These are phyloP conservation scores for Lasiosphaeria hispida DNA, from an alignment of 495 filamentous ascomycete species.

Conservation along the genomic window DNA sequence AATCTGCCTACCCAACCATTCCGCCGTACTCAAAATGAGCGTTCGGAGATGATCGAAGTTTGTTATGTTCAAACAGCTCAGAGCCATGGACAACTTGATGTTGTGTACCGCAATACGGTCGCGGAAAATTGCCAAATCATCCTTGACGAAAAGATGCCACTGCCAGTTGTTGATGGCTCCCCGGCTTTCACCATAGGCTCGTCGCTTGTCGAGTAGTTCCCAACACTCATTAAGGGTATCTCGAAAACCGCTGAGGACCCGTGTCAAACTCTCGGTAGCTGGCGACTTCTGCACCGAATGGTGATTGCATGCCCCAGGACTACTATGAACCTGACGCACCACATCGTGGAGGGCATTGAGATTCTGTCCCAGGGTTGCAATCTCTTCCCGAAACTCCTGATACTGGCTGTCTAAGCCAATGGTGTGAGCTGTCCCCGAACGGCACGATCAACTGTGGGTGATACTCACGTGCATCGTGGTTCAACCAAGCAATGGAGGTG, in stretches of 20 bases:
- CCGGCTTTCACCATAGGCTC: neutral
- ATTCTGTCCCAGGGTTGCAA: neutral
- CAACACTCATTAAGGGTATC: slow-evolving; percentile 14
- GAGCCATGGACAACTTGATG: slow-evolving; percentile 16
- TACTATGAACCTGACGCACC: neutral
- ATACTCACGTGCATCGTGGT: slow-evolving; percentile 9
- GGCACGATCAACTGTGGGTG: neutral
- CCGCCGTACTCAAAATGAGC: neutral
- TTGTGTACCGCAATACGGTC: slow-evolving; percentile 20
- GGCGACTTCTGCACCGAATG: neutral
- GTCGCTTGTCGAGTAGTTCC: slow-evolving; percentile 3
- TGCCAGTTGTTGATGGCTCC: slow-evolving; percentile 13
- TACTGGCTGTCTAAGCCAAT: neutral
- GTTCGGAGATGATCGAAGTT: neutral
- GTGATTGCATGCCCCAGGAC: neutral
- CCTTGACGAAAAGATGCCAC: slow-evolving; percentile 18
- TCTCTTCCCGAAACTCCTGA: neutral
- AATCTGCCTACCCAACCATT: neutral
- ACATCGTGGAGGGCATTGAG: neutral
- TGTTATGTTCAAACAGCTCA: neutral
- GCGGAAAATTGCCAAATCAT: slow-evolving; percentile 16
- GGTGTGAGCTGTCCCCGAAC: neutral
- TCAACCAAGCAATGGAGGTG: slow-evolving; percentile 8
- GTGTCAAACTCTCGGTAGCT: neutral
- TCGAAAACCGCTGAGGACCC: slow-evolving; percentile 5